Base-by-base conservation (phyloP, 768 basidiomycete species). In the Kwoniella dejecticola region DNA sequence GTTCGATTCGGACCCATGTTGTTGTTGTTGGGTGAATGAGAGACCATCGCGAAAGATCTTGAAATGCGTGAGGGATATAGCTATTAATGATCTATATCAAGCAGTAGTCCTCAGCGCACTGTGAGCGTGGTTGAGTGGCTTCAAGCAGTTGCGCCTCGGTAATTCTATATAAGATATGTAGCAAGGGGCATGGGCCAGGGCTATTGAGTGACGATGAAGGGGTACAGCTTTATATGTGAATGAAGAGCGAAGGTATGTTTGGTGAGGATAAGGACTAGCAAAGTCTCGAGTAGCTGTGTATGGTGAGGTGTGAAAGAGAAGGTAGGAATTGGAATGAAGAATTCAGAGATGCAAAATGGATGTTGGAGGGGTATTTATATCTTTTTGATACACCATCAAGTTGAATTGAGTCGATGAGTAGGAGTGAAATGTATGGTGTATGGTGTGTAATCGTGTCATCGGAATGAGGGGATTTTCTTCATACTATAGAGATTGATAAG, bases 31-130 rank as follows among this genome's bases (percentile, higher is more conserved):
- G 46, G 24, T 19, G 46, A 26, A 13, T 27, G 46, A 24, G 19
- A 23, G 19, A 47, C 46, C 46, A 52, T 31, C 26, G 50, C 29
- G 50, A 52, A 52, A 38, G 30, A 52, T 52, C 50, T 36, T 36
- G 33, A 36, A 36, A 15, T 7, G 7, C 7, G 7, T 36, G 33
- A 36, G 33, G 33, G 7, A 36, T 36, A 36, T 36, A 36, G 33
- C 15, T 7, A 36, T 36, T 7, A 36, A 38, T 23, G 30, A 52
- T 11, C 19, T 38, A 24, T 15, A 48, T 48, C 7, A 33, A 12
- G 21, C 19, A 17, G 30, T 23, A 42, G 52, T 53, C 52, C 52
- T 53, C 36, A 53, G 52, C 52, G 36, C 36, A 53, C 52, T 53
- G 17, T n/a, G 33, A 53, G 52, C 36, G 23, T 12, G 1, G 21